phyloP scores from a whole-genome alignment of 192 early-diverging fungal genomes.

The Umbelopsis sp. region DNA sequence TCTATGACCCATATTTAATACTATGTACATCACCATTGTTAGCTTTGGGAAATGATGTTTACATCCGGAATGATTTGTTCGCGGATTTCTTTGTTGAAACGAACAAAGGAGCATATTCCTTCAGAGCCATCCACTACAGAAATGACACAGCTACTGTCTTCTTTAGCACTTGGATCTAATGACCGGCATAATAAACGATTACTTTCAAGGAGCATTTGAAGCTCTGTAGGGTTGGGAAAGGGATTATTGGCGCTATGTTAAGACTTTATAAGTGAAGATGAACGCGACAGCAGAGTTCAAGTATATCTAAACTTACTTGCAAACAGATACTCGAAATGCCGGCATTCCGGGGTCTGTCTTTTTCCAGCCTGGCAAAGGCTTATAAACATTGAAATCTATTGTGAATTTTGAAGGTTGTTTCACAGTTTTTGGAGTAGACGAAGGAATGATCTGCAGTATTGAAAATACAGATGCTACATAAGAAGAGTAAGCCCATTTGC shows the following conservation, averaged over 20 bases:
- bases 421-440: background rate
- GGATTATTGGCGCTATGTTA: background rate
- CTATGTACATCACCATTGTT: background rate
- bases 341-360: slow-evolving; percentile 5
- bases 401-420: too few relatives aligned
- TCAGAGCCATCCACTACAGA: slow-evolving; percentile 16
- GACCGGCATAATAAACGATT: background rate
- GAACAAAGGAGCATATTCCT: slow-evolving; percentile 12
- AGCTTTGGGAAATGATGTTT: background rate
- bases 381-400: slow-evolving; percentile 5
- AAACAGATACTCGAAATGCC: background rate
- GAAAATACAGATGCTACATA: background rate
- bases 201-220: background rate
- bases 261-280: background rate
- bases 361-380: slow-evolving; percentile 4
- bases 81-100: background rate
- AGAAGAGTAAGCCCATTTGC: background rate
- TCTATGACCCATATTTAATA: background rate
- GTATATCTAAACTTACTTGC: background rate
- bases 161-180: too few relatives aligned
- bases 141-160: background rate
- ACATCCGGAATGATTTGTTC: background rate
- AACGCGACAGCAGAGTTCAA: background rate
- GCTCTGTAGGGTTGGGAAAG: background rate
- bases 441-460: background rate